These are phyloP conservation scores for Penicillium dipodomyicola DNA, from an alignment of 495 filamentous ascomycete species.

Conservation along the genomic window DNA sequence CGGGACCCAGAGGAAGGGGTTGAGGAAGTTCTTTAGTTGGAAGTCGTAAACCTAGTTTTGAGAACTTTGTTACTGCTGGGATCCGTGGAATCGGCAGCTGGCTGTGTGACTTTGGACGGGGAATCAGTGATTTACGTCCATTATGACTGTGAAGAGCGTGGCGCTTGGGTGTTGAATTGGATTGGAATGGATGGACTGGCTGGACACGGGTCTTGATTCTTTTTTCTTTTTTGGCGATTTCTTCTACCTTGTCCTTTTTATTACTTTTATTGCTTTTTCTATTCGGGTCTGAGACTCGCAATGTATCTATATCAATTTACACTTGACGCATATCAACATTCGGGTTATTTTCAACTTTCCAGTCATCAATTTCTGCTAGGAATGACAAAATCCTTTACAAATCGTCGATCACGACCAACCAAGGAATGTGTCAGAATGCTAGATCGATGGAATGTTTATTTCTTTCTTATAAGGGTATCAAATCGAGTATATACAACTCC, in stretches of 20 bases:
- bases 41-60: constrained; percentile 6
- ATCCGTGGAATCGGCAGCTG: constrained; percentile 1
- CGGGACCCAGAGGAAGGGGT: constrained; percentile 15
- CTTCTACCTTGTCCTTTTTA: constrained; percentile 17
- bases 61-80: not conserved
- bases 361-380: not conserved
- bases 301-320: constrained; percentile 11
- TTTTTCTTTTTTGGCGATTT: constrained; percentile 5
- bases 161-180: not conserved
- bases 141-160: not conserved
- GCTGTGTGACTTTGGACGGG: not conserved
- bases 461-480: not conserved
- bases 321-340: not conserved
- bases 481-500: not conserved
- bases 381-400: not conserved
- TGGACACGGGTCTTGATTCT: not conserved
- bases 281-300: constrained; percentile 15
- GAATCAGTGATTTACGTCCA: not conserved
- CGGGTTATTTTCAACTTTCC: not conserved
- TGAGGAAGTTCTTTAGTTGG: constrained; percentile 33
- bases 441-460: not conserved
- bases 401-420: too few relatives aligned
- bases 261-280: constrained; percentile 5
- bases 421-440: not conserved
- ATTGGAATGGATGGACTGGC: not conserved